phyloP scores from a whole-genome alignment of 2,329 filamentous ascomycete species.

The Fusarium abutilonis region DNA sequence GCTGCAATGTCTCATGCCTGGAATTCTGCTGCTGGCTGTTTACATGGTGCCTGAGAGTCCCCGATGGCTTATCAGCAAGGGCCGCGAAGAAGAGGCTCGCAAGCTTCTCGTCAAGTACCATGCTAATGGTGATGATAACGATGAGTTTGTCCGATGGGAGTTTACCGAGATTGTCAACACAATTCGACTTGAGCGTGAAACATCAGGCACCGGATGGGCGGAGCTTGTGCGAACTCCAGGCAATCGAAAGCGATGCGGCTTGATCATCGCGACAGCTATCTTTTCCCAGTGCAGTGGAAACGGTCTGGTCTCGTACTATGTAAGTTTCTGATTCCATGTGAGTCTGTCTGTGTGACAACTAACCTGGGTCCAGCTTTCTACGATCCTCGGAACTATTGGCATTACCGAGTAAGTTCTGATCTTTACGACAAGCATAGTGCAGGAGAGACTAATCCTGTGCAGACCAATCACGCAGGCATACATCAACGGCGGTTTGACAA shows the following conservation, averaged over 20 bases:
- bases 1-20: slow-evolving; percentile 39
- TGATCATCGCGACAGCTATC: slow-evolving; percentile 40
- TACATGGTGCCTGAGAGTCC: slow-evolving; percentile 38
- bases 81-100: slow-evolving; percentile 33
- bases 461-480: slow-evolving; percentile 39
- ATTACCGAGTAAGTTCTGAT: slow-evolving; percentile 36
- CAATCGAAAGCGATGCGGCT: slow-evolving; percentile 35
- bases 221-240: slow-evolving; percentile 37
- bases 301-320: slow-evolving; percentile 41
- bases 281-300: slow-evolving; percentile 42
- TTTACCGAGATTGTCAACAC: slow-evolving; percentile 39
- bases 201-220: slow-evolving; percentile 23
- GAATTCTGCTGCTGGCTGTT: slow-evolving; percentile 35
- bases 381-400: slow-evolving; percentile 37
- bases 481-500: slow-evolving; percentile 43
- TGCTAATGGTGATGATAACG: slow-evolving; percentile 25
- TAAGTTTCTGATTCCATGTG: not conserved
- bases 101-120: slow-evolving; percentile 40
- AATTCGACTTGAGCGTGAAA: slow-evolving; percentile 31
- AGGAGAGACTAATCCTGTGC: not conserved
- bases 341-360: not conserved
- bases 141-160: slow-evolving; percentile 37
- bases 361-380: slow-evolving; percentile 25
- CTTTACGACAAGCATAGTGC: rapidly evolving
- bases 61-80: slow-evolving; percentile 40